Evolutionary conservation across 106 monocot genomes (phyloP).

Genomic region (Apostasia shenzhenica): DNA sequence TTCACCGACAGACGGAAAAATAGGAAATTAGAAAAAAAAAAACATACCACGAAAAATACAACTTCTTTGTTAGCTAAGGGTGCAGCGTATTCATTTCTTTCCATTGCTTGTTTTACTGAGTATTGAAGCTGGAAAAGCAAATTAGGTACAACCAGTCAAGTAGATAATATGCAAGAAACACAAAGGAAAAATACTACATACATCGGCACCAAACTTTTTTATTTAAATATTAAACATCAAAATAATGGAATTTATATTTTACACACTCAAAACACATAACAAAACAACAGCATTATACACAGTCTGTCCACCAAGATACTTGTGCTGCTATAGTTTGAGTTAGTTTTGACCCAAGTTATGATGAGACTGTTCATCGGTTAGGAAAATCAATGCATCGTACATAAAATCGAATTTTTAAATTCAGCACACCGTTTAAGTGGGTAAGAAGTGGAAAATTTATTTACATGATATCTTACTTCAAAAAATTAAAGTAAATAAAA

Average conservation of each 20-base stretch:
- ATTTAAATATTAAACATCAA: not conserved
- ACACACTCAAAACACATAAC: not conserved
- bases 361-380: not conserved
- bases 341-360: not conserved
- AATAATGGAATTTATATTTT: not conserved
- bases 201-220: not conserved
- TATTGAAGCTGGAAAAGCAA: slow-evolving; percentile 16
- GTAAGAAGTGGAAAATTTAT: not conserved
- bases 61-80: slow-evolving; percentile 28
- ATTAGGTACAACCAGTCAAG: not conserved
- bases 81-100: slow-evolving; percentile 27
- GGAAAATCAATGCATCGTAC: not conserved
- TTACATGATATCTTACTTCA: not conserved
- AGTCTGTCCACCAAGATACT: too few relatives aligned
- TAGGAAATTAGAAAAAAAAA: not conserved
- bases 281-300: not conserved
- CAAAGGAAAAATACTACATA: not conserved
- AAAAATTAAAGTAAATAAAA: not conserved
- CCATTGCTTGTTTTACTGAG: slow-evolving; percentile 18
- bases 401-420: not conserved
- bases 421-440: too few relatives aligned
- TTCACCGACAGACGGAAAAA: not conserved
- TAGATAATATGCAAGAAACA: not conserved
- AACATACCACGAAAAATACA: slow-evolving; percentile 35
- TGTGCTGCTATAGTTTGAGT: not conserved